These are phyloP conservation scores for Lipomyces starkeyi DNA, from an alignment of 805 yeast species.

Conservation along the genomic window DNA sequence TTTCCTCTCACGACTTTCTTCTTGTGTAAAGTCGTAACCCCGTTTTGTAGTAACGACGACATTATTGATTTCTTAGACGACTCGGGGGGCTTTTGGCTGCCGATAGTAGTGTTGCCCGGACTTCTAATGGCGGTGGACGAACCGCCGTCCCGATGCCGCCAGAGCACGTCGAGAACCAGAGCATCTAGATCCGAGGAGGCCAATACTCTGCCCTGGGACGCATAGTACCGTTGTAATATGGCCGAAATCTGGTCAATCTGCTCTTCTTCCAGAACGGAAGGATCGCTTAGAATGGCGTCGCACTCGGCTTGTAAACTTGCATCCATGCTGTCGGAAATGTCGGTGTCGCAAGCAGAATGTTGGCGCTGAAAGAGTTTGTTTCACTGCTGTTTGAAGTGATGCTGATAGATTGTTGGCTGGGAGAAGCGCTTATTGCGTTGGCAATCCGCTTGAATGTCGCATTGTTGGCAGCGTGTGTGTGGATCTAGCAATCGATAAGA, in stretches of 20 bases:
- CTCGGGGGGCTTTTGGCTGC: not conserved
- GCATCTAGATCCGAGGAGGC: slow-evolving; percentile 31
- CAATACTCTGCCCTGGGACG: slow-evolving; percentile 22
- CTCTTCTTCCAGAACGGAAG: slow-evolving; percentile 34
- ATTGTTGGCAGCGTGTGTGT: not conserved
- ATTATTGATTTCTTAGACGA: not conserved
- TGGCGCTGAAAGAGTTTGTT: not conserved
- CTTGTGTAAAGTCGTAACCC: not conserved
- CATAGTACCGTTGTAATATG: slow-evolving; percentile 18
- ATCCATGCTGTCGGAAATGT: slow-evolving; percentile 5
- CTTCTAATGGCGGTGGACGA: not conserved
- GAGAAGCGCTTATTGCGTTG: not conserved
- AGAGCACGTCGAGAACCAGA: slow-evolving; percentile 28
- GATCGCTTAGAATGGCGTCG: slow-evolving; percentile 29
- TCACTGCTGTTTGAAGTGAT: not conserved
- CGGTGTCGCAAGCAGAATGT: not conserved
- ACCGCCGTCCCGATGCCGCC: slow-evolving; percentile 27
- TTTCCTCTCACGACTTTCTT: slow-evolving; percentile 21
- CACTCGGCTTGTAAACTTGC: slow-evolving; percentile 18
- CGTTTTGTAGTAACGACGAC: not conserved
- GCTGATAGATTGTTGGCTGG: not conserved
- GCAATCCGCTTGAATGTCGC: not conserved
- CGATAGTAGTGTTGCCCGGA: not conserved
- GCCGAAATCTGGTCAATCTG: slow-evolving; percentile 29
- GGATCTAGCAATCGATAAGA: not conserved